A percentile compares a stretch with the other conserved stretches of the same genome.
Conservation (phyloP, 805 yeast species). For the Zygosaccharomyces siamensis region DNA sequence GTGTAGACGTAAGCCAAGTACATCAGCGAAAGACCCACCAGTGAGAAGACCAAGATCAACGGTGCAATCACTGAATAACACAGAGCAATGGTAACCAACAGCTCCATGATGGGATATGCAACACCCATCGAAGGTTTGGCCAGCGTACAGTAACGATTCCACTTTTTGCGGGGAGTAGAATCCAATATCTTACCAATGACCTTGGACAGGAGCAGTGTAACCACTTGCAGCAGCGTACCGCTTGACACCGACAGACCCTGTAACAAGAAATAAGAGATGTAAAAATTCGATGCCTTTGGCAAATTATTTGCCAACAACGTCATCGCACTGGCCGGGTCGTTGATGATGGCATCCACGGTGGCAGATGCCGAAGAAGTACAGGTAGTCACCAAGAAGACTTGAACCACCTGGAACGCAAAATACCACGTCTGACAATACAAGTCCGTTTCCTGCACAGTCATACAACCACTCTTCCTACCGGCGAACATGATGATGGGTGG, state of each 20-base stretch:
- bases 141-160: slow-evolving; percentile 67
- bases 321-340: slow-evolving; percentile 69
- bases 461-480: slow-evolving; percentile 70
- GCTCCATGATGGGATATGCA: slow-evolving; percentile 70
- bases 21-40: slow-evolving; percentile 50
- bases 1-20: slow-evolving; percentile 61
- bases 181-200: slow-evolving; percentile 69
- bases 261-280: slow-evolving; percentile 73
- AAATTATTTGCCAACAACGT: slow-evolving; percentile 64
- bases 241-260: slow-evolving; percentile 77
- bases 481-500: slow-evolving; percentile 76
- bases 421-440: slow-evolving; percentile 82
- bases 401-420: slow-evolving; percentile 85
- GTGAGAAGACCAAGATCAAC: slow-evolving; percentile 61
- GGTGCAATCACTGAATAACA: slow-evolving; percentile 79
- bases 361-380: slow-evolving; percentile 77
- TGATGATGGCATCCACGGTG: slow-evolving; percentile 62
- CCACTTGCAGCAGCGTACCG: slow-evolving; percentile 72
- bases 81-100: slow-evolving; percentile 66
- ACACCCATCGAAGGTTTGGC: slow-evolving; percentile 76
- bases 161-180: slow-evolving; percentile 85
- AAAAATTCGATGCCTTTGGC: slow-evolving; percentile 89
- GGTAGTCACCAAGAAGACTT: slow-evolving; percentile 82
- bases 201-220: slow-evolving; percentile 64
- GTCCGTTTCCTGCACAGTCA: slow-evolving; percentile 70